These are phyloP conservation scores for Podospora comata DNA, from an alignment of 495 filamentous ascomycete species.

Conservation along the genomic window DNA sequence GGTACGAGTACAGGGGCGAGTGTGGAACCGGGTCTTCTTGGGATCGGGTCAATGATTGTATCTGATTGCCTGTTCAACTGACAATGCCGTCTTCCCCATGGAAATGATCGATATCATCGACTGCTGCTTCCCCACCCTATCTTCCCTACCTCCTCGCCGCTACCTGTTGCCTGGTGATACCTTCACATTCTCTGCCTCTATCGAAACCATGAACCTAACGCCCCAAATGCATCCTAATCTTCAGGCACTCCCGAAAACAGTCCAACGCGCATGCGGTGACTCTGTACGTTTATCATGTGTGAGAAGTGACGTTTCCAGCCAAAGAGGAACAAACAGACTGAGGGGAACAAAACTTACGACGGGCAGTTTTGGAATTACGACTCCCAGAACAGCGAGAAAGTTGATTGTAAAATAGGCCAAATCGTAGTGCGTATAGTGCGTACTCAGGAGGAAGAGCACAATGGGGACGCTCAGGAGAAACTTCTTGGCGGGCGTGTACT, in stretches of 20 bases:
- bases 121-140: conserved; percentile 11
- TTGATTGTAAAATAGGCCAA: conserved; percentile 95
- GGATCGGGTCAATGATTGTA: conserved; percentile 10
- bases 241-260: conserved; percentile 61
- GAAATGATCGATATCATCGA: background rate
- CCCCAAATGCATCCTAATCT: conserved; percentile 38
- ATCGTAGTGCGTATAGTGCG: conserved; percentile 98
- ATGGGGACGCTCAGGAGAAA: conserved; percentile 94
- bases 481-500: conserved; percentile 98
- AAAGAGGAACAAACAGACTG: background rate
- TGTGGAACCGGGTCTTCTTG: background rate
- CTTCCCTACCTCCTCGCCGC: conserved; percentile 10
- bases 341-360: conserved; percentile 59
- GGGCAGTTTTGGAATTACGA: conserved; percentile 93
- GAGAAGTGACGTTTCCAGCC: conserved; percentile 12
- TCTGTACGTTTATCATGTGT: conserved; percentile 39
- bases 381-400: conserved; percentile 82
- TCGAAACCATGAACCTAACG: conserved; percentile 23
- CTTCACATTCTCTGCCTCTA: conserved; percentile 18
- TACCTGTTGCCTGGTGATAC: conserved; percentile 18
- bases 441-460: conserved; percentile 89
- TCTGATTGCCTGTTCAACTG: conserved; percentile 7
- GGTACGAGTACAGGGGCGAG: background rate
- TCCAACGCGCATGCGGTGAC: conserved; percentile 67
- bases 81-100: background rate